Percentiles rank a stretch among this genome's conserved stretches.
Conservation (phyloP, 371 early-diverging fungal species). For the Lichtheimia ornata region DNA sequence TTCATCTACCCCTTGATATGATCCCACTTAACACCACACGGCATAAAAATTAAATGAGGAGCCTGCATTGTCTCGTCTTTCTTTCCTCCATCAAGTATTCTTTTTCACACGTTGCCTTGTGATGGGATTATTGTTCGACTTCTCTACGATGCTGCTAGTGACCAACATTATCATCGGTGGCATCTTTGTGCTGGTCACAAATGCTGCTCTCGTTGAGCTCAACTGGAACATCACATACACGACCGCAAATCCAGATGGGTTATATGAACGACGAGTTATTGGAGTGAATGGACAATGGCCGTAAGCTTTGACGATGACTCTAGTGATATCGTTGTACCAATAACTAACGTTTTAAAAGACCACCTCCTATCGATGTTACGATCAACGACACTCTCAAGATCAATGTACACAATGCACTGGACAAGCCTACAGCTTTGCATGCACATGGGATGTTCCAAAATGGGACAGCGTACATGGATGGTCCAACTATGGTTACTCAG, state of each 20-base stretch:
- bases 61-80: neutral
- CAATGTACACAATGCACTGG: slow-evolving; percentile 58
- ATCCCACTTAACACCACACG: neutral
- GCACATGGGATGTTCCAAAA: slow-evolving; percentile 72
- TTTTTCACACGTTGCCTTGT: slow-evolving; percentile 8
- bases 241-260: slow-evolving; percentile 71
- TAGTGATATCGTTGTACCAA: neutral
- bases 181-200: no score
- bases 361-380: slow-evolving; percentile 46
- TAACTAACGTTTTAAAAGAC: slow-evolving; percentile 24
- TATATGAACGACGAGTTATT: slow-evolving; percentile 63
- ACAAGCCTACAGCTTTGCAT: slow-evolving; percentile 61
- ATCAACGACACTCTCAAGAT: slow-evolving; percentile 60
- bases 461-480: slow-evolving; percentile 63
- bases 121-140: slow-evolving; percentile 2
- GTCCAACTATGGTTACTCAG: slow-evolving; percentile 65
- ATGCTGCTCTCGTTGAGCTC: slow-evolving; percentile 34
- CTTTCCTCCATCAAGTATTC: neutral
- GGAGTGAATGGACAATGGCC: slow-evolving; percentile 79
- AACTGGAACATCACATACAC: slow-evolving; percentile 76
- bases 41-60: neutral
- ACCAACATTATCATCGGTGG: slow-evolving; percentile 15
- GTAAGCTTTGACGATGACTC: slow-evolving; percentile 30
- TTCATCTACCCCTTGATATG: no score
- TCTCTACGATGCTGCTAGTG: no score